Percentiles rank a stretch among this genome's conserved stretches.
Evolutionary conservation across 2,329 filamentous ascomycete genomes (phyloP).

Genomic region (Cladophialophora exuberans): DNA sequence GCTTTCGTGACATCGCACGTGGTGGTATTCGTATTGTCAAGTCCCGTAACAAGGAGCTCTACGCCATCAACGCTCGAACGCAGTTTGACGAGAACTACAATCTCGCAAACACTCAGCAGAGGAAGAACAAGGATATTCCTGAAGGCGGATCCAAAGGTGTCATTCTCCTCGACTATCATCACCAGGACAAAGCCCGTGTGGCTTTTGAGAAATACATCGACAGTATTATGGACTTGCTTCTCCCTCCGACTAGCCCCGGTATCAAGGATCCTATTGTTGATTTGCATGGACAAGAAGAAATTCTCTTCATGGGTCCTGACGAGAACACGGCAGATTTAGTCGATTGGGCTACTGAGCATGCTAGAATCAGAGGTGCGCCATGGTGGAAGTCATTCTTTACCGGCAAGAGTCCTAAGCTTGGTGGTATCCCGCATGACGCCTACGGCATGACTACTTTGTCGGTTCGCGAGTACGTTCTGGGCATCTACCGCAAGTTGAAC

Average conservation of each 20-base stretch:
- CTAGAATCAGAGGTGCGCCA: slow-evolving; percentile 79
- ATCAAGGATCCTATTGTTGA: slow-evolving; percentile 99
- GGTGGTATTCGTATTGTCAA: slow-evolving; percentile 99
- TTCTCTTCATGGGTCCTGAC: slow-evolving; percentile 97
- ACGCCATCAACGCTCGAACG: slow-evolving; percentile 92
- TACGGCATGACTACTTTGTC: slow-evolving; percentile 99
- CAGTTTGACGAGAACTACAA: slow-evolving; percentile 99
- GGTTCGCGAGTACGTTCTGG: slow-evolving; percentile 92
- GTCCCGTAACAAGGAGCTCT: slow-evolving; percentile 93
- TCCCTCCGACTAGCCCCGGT: slow-evolving; percentile 86
- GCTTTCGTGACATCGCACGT: slow-evolving; percentile 94
- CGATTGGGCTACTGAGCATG: slow-evolving; percentile 98
- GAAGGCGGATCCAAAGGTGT: slow-evolving; percentile 98
- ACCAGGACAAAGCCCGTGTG: slow-evolving; percentile 88
- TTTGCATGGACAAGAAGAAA: slow-evolving; percentile 91
- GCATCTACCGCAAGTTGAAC: slow-evolving; percentile 94
- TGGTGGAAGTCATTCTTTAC: slow-evolving; percentile 99
- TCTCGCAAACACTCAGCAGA: slow-evolving; percentile 95
- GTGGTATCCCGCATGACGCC: slow-evolving; percentile 91
- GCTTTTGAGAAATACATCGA: slow-evolving; percentile 99
- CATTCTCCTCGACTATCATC: slow-evolving; percentile 87
- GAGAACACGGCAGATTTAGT: slow-evolving; percentile 98
- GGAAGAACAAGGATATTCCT: slow-evolving; percentile 99
- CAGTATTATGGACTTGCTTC: slow-evolving; percentile 91
- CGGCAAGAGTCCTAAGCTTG: slow-evolving; percentile 92